Evolutionary conservation across 2,329 filamentous ascomycete genomes (phyloP).

Genomic region (Chaetomiaceae sp.): DNA sequence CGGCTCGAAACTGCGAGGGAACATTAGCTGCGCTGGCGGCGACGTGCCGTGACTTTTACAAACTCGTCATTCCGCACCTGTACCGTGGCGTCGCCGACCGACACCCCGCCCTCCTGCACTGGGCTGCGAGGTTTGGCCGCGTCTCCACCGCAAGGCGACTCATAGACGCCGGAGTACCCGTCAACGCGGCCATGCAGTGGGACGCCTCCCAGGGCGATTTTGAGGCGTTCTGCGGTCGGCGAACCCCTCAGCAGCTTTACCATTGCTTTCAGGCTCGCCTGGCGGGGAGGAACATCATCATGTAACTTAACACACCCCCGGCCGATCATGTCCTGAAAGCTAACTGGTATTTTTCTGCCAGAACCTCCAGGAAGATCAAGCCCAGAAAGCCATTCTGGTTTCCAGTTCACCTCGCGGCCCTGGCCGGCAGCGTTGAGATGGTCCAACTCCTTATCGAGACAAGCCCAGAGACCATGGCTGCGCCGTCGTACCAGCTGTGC

Average conservation of each 20-base stretch:
- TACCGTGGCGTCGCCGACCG: background rate
- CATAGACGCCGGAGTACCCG: background rate
- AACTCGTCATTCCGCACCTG: constrained; percentile 8
- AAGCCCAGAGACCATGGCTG: background rate
- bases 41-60: constrained; percentile 7
- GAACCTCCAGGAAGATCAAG: background rate
- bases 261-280: background rate
- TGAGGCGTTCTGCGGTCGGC: background rate
- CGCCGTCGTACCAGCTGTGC: background rate
- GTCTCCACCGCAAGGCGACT: constrained; percentile 5
- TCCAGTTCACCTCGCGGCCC: constrained; percentile 8
- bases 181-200: background rate
- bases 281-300: background rate
- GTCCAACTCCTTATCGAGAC: constrained; percentile 3
- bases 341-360: too few species aligned
- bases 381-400: background rate
- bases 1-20: background rate
- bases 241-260: background rate
- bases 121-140: constrained; percentile 8
- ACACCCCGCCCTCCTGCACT: constrained; percentile 10
- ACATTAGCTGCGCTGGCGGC: constrained; percentile 7
- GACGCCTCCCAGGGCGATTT: background rate
- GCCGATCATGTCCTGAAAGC: background rate
- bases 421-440: constrained; percentile 2
- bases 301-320: background rate